phyloP scores from a whole-genome alignment of 257 asterid genomes.

The Nicotiana undulata region DNA sequence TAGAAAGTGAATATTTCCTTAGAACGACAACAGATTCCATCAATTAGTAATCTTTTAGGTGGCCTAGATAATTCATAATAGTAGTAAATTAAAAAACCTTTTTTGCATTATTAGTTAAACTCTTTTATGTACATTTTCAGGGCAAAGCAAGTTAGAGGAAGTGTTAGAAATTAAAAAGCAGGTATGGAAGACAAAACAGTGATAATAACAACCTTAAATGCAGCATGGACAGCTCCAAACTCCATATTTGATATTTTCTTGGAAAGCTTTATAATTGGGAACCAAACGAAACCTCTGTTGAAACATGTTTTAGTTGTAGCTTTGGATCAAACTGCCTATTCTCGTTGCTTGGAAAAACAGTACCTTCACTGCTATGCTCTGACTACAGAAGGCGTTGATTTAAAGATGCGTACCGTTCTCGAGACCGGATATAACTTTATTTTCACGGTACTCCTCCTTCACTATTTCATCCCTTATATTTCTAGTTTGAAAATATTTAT shows the following conservation, averaged over 20 bases:
- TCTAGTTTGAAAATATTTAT: too few relatives aligned
- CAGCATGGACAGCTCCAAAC: conserved; percentile 52
- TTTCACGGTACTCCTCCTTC: conserved; percentile 37
- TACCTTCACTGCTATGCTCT: conserved; percentile 38
- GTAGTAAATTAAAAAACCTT: too few relatives aligned
- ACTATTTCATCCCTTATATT: too few relatives aligned
- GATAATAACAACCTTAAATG: conserved; percentile 52
- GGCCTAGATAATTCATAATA: too few relatives aligned
- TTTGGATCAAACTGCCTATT: conserved; percentile 40
- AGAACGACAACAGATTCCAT: too few relatives aligned
- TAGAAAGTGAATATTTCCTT: too few relatives aligned
- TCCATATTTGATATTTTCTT: conserved; percentile 52
- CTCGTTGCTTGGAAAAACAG: conserved; percentile 31
- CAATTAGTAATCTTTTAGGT: too few relatives aligned
- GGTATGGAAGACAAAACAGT: conserved; percentile 48
- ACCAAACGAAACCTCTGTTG: conserved; percentile 33
- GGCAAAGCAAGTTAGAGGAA: conserved; percentile 18
- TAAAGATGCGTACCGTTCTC: conserved; percentile 37
- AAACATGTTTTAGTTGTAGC: conserved; percentile 46
- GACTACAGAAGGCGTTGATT: conserved; percentile 35
- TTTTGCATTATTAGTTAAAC: too few relatives aligned
- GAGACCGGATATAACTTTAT: conserved; percentile 42
- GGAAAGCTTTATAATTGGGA: conserved; percentile 55
- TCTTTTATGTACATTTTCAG: neutral
- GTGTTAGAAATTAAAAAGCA: conserved; percentile 31